A percentile compares a stretch with the other conserved stretches of the same genome.
These are phyloP conservation scores for Hansenula sp. DNA, from an alignment of 1,139 yeast species.

Conservation along the genomic window DNA sequence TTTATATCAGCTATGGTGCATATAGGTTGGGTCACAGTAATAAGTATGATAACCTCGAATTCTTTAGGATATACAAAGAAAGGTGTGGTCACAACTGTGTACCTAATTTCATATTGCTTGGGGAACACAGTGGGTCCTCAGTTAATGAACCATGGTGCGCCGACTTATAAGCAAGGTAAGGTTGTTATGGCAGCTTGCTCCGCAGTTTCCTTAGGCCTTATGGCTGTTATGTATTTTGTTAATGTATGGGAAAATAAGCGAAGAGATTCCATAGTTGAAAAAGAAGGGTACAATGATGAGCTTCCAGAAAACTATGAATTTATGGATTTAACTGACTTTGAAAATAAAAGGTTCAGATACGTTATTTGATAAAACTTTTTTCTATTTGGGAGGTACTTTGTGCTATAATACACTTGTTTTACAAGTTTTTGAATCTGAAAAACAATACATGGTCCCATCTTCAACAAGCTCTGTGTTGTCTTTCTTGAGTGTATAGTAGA, in stretches of 20 bases:
- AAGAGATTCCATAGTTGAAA: slow-evolving; percentile 15
- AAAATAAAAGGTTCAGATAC: slow-evolving; percentile 45
- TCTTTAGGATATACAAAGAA: slow-evolving; percentile 61
- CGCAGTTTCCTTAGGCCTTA: slow-evolving; percentile 5
- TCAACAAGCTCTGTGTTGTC: too few relatives aligned
- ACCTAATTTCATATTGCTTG: slow-evolving; percentile 52
- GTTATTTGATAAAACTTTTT: slow-evolving; percentile 3
- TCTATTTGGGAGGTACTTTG: slow-evolving; percentile 8
- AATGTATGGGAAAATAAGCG: slow-evolving; percentile 6
- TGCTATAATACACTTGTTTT: too few relatives aligned
- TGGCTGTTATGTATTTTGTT: slow-evolving; percentile 5
- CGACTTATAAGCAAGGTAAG: slow-evolving; percentile 44
- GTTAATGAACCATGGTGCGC: slow-evolving; percentile 32
- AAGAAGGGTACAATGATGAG: slow-evolving; percentile 10
- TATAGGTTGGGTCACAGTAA: slow-evolving; percentile 13
- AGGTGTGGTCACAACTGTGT: slow-evolving; percentile 36
- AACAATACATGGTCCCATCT: too few relatives aligned
- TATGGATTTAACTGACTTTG: slow-evolving; percentile 47
- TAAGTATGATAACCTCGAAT: slow-evolving; percentile 33
- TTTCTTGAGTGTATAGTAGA: too few relatives aligned
- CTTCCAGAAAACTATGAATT: slow-evolving; percentile 39
- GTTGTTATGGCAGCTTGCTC: slow-evolving; percentile 24
- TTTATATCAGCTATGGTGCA: slow-evolving; percentile 28
- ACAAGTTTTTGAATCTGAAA: too few relatives aligned
- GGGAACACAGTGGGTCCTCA: slow-evolving; percentile 59